Base-by-base conservation (phyloP, 192 early-diverging fungal genomes). In the Pilobolus umbonatus region DNA sequence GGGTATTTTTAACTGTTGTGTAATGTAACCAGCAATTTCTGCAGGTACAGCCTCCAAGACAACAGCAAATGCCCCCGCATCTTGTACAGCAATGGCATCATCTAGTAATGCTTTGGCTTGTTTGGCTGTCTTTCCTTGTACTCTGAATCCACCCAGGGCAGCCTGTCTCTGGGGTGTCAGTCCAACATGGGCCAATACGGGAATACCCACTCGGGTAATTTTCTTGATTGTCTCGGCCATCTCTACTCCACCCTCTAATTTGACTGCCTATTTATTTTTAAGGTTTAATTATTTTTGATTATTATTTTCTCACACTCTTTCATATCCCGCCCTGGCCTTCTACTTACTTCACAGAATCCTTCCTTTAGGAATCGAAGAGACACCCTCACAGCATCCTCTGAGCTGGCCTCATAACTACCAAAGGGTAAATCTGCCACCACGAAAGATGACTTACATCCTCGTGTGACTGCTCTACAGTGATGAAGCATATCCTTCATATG, bases 151-250 rank as follows among this genome's bases (percentile, higher is more conserved):
- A 55, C 94, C 92, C 64, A 98, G 65, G 4, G 88, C 76, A 43
- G 87, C 76, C 38, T 88, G 86, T 4, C 94, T 82, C 70, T 98
- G 97, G 47, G 97, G 97, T 10, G 93, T 99, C 57, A 99, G 72
- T 0, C 97, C 95, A 57, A 99, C 85, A 52, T 99, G 97, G 2
- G 88, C 95, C 19, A 98, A 67, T 6, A 99, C 94, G 11, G 97
- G 94, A 24, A 98, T 89, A 22, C 97, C 97, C 2, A 94, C 87
- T 28, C 77, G 57, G 1, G 88, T 91, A 26, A 99, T 88, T 11
- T 82, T 77, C 25, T 76, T 67, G 46, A 95, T 78, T 12, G 90
- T 92, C 29, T 81, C 68, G 4, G 84, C 84, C 71, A 92, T 89
- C 53, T 95, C 93, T 3, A 75, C 78, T 6, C 97, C 95, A 35